Conservation (phyloP, 495 filamentous ascomycete species). For the Apodospora peruviana region DNA sequence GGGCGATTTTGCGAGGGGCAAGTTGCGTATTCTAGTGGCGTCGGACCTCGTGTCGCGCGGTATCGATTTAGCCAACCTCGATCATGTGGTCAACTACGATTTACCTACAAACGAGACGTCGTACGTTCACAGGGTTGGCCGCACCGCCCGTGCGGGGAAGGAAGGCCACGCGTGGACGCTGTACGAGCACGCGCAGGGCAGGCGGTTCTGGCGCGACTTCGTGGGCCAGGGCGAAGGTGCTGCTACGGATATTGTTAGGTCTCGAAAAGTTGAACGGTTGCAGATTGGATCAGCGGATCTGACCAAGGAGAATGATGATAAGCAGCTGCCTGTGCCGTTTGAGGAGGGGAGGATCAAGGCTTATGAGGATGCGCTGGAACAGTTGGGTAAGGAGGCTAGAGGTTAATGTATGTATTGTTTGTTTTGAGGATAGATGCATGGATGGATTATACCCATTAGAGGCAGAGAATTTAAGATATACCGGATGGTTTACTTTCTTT, state of each 20-base stretch:
- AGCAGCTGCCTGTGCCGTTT: conserved; percentile 17
- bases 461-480: too few species aligned
- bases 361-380: conserved; percentile 56
- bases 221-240: conserved; percentile 38
- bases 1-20: conserved; percentile 54
- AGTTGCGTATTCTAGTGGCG: conserved; percentile 70
- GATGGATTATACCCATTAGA: too few species aligned
- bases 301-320: conserved; percentile 31
- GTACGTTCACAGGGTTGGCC: conserved; percentile 90
- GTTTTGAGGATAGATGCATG: too few species aligned
- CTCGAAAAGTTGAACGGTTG: conserved; percentile 21
- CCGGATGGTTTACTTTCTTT: too few species aligned
- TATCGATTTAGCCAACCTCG: conserved; percentile 74
- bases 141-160: conserved; percentile 80
- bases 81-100: conserved; percentile 92
- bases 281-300: conserved; percentile 12
- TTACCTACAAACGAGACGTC: conserved; percentile 70
- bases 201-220: conserved; percentile 83
- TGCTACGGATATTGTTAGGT: conserved; percentile 15
- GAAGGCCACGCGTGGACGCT: conserved; percentile 78
- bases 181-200: conserved; percentile 67
- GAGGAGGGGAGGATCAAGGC: conserved; percentile 45
- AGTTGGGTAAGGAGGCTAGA: conserved; percentile 42
- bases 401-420: conserved; percentile 2
- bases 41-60: conserved; percentile 90